Evolutionary conservation across 2,329 filamentous ascomycete genomes (phyloP), one percentile per base, ranked within the genome.

Genomic region (Colletotrichum eleusines): DNA sequence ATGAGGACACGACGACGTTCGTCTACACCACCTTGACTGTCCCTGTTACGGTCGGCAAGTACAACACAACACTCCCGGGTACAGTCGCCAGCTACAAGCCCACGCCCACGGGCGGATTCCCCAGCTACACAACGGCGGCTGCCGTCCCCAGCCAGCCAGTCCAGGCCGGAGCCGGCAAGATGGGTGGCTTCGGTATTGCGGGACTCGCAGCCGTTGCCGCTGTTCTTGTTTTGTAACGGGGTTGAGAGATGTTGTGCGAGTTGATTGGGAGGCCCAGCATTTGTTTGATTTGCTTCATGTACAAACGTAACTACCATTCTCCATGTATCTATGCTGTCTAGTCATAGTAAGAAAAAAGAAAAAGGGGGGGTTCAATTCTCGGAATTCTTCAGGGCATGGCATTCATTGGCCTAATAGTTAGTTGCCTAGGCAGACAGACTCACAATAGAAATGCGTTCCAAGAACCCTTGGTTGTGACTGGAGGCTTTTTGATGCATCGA

Each of bases 81-180:
- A 66, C 61, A 23, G 69, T 46, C n/a, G 33, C 50, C 35, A 53
- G 20, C 26, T 48, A 55, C 50, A 65, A 64, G 54, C 71, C 71
- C 16, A 68, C 54, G 31, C 54, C 48, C 26, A 63, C 63, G 54
- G 53, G 51, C n/a, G 60, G 50, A 16, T 44, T 57, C 18, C 40
- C 63, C 23, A 65, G 51, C 63, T 58, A 59, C 28, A 62, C 33
- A 26, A 55, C 68, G 50, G 44, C 35, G 42, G 51, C 57, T 26
- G 79, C 83, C 83, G 31, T 60, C 33, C 71, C 70, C 18, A 73
- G 66, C 54, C 63, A 64, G 42, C 66, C 71, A 11, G 70, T 73
- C 23, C 59, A 69, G 44, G 72, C 72, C 38, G 66, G 70, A 26
- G 72, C 72, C 12, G 50, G 40, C 59, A 73, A 73, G 70, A 18